Evolutionary conservation across 2,329 filamentous ascomycete genomes (phyloP), one percentile per base, ranked within the genome.

Genomic region (Penicillium sp.): DNA sequence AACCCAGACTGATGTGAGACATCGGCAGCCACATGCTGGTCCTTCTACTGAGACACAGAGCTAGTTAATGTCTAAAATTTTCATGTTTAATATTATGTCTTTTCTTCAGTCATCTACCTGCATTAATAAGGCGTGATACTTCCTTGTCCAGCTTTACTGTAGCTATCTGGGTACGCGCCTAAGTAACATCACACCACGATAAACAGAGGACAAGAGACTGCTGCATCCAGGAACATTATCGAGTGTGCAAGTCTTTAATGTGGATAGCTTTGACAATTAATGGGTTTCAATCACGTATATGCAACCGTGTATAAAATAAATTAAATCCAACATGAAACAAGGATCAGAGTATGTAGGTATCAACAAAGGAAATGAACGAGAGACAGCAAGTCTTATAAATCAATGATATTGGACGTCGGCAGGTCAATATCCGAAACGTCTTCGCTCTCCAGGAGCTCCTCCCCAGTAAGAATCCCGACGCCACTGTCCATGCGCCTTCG

Each of bases 401-500:
- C 58, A 23, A 61, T 52, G 5, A 66, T 55, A 61, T 69, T 64
- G 5, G 64, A 68, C 22, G 63, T 49, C 12, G 60, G 69, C 31
- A 52, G 6, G 35, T 66, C 54, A 47, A 59, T 53, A 40, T 62
- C 57, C 25, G 65, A 66, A 25, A 65, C 67, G 26, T 69, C 69
- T 15, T 72, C 71, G 22, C 68, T 68, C n/a, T 70, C 67, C 49
- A 67, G 35, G 22, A 69, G 60, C 18, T 70, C 68, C 27, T 71
- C 68, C 26, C 69, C 67, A 1, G 67, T 64, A 20, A 70, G 62
- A 48, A 72, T 71, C 0, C 68, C 73, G 63, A 79, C 70, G 0
- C 72, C 75, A 59, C 73, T 77, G 53, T 79, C 73, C 26, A 76
- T 66, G 25, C 65, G 72, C 45, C 63, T 69, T 31, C 71, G 68